Percentiles rank a stretch among this genome's conserved stretches.
Conservation (phyloP, 1,139 yeast species). For the Hansenula anomala region DNA sequence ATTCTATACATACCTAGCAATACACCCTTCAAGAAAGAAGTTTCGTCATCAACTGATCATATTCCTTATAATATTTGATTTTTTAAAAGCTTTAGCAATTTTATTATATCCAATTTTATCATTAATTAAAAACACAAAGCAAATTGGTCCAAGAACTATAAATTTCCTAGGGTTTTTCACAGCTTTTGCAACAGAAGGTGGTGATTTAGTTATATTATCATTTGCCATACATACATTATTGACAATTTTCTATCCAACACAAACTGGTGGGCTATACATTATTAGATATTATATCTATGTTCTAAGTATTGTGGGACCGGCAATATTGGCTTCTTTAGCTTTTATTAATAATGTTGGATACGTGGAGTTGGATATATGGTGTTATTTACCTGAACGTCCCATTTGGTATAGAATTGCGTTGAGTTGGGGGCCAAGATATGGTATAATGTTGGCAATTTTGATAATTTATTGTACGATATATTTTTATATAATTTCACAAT, state of each 20-base stretch:
- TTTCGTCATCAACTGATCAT: conserved; percentile 73
- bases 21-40: conserved; percentile 56
- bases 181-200: conserved; percentile 79
- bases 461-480: conserved; percentile 69
- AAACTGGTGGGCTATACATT: conserved; percentile 68
- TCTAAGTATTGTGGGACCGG: conserved; percentile 56
- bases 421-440: conserved; percentile 80
- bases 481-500: conserved; percentile 62
- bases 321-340: conserved; percentile 68
- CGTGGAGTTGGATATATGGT: conserved; percentile 66
- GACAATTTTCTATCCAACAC: conserved; percentile 62
- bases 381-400: conserved; percentile 72
- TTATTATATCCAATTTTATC: conserved; percentile 57
- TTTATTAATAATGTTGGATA: conserved; percentile 56
- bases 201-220: conserved; percentile 77
- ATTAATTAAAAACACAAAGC: conserved; percentile 37
- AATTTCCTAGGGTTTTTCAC: conserved; percentile 84
- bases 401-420: conserved; percentile 70
- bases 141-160: conserved; percentile 52
- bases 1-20: conserved; percentile 50
- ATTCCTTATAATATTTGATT: conserved; percentile 64
- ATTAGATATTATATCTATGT: conserved; percentile 57
- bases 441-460: conserved; percentile 58
- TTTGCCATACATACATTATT: conserved; percentile 83
- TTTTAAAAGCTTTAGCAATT: conserved; percentile 66